A percentile compares a stretch with the other conserved stretches of the same genome.
Conservation (phyloP, 805 yeast species). For the Pichia rugopelliculosa region DNA sequence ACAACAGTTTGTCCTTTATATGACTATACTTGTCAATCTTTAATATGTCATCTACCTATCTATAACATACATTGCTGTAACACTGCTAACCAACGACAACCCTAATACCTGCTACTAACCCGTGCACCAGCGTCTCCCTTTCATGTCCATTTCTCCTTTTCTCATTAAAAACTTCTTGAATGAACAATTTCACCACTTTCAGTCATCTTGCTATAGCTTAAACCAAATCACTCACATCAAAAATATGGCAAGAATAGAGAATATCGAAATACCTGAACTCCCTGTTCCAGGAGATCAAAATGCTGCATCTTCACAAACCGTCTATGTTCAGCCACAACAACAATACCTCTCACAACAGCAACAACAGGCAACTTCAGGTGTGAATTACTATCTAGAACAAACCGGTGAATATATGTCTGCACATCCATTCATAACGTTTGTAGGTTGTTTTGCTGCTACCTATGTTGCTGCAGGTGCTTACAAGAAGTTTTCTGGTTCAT, state of each 20-base stretch:
- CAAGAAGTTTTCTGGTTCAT: constrained; percentile 60
- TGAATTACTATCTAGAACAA: constrained; percentile 61
- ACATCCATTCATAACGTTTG: constrained; percentile 69
- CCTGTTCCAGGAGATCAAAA: constrained; percentile 47
- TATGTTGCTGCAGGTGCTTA: constrained; percentile 62
- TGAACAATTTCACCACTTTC: neutral
- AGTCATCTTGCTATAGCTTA: too few species aligned
- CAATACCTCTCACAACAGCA: constrained; percentile 18
- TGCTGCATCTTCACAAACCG: constrained; percentile 7
- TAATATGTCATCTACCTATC: too few species aligned
- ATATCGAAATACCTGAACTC: constrained; percentile 48
- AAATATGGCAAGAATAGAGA: constrained; percentile 24
- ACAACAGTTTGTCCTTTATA: too few species aligned
- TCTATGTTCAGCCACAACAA: constrained; percentile 19
- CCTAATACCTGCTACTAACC: too few species aligned
- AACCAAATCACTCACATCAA: neutral
- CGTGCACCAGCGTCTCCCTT: too few species aligned
- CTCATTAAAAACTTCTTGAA: too few species aligned
- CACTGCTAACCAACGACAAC: too few species aligned
- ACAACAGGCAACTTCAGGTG: constrained; percentile 26
- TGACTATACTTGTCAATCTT: too few species aligned
- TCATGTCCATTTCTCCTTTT: too few species aligned
- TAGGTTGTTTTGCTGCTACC: constrained; percentile 59
- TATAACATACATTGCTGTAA: too few species aligned
- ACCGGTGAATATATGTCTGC: constrained; percentile 53